Percentiles rank a stretch among this genome's conserved stretches.
Conservation (phyloP, 2,329 filamentous ascomycete genomes). For the Botrytis tulipae region DNA sequence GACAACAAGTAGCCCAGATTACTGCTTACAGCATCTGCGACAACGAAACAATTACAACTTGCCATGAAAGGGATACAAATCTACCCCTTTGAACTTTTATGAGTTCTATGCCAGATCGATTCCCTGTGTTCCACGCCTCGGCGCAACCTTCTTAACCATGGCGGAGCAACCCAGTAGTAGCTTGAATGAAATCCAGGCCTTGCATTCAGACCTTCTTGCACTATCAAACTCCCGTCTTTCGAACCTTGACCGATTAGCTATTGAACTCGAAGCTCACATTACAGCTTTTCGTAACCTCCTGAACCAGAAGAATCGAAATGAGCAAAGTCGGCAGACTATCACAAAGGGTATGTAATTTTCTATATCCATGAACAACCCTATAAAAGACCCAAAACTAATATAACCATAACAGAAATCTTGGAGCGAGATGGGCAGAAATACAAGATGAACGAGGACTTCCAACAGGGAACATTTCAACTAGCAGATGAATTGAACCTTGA, state of each 20-base stretch:
- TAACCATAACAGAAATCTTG: slow-evolving; percentile 63
- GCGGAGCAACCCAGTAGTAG: slow-evolving; percentile 64
- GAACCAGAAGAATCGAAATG: slow-evolving; percentile 71
- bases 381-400: background rate
- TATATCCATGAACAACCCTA: background rate
- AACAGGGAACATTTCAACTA: slow-evolving; percentile 75
- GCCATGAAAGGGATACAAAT: slow-evolving; percentile 5
- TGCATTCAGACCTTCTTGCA: slow-evolving; percentile 81
- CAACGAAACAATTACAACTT: background rate
- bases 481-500: slow-evolving; percentile 89
- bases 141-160: slow-evolving; percentile 50
- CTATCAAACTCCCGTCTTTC: slow-evolving; percentile 69
- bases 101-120: slow-evolving; percentile 10
- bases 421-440: slow-evolving; percentile 71
- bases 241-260: slow-evolving; percentile 66
- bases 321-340: slow-evolving; percentile 70
- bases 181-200: slow-evolving; percentile 74
- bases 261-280: slow-evolving; percentile 63
- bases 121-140: slow-evolving; percentile 20
- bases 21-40: slow-evolving; percentile 9
- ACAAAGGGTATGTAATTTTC: slow-evolving; percentile 54
- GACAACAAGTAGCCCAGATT: slow-evolving; percentile 5
- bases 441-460: slow-evolving; percentile 80
- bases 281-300: slow-evolving; percentile 69
- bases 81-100: background rate